Evolutionary conservation across 768 basidiomycete genomes (phyloP).

Genomic region (Podaxis mareebaensis): DNA sequence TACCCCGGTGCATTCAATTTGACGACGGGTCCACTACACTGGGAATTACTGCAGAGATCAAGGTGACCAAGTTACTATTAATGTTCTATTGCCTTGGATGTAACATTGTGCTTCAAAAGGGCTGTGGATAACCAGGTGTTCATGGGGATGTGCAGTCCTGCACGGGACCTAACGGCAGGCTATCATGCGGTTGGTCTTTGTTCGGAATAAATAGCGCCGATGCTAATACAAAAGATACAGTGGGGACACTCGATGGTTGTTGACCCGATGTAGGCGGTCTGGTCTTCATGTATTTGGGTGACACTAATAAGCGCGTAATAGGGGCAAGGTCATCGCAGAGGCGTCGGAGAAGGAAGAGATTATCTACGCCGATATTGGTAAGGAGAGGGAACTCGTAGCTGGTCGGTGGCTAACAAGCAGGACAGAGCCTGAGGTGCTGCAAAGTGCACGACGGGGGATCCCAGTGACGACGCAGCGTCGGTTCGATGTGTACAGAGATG

Average conservation of each 20-base stretch:
- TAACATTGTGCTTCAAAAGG: conserved; percentile 2
- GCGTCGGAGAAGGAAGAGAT: conserved; percentile 80
- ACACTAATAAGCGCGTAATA: conserved; percentile 30
- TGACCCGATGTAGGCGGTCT: conserved; percentile 74
- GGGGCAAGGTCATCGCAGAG: conserved; percentile 74
- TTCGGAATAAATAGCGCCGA: conserved; percentile 6
- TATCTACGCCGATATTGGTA: conserved; percentile 80
- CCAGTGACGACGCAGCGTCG: conserved; percentile 91
- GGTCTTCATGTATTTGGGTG: background rate
- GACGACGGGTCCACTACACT: conserved; percentile 94
- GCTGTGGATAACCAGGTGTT: conserved; percentile 98
- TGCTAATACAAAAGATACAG: conserved; percentile 34
- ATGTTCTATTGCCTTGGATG: background rate
- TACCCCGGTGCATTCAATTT: conserved; percentile 96
- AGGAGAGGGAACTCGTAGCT: conserved; percentile 27
- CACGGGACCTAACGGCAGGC: conserved; percentile 74
- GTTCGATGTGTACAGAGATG: conserved; percentile 89
- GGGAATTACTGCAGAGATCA: conserved; percentile 88
- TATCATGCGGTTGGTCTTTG: conserved; percentile 79
- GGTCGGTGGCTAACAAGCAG: too few species aligned
- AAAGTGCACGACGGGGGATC: conserved; percentile 75
- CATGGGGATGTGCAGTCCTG: conserved; percentile 94
- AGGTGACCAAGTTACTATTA: conserved; percentile 48
- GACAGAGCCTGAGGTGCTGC: conserved; percentile 52
- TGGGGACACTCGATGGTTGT: conserved; percentile 91